Conservation (phyloP, 176 grass and related monocot genomes). For the Oryza glumipatula region DNA sequence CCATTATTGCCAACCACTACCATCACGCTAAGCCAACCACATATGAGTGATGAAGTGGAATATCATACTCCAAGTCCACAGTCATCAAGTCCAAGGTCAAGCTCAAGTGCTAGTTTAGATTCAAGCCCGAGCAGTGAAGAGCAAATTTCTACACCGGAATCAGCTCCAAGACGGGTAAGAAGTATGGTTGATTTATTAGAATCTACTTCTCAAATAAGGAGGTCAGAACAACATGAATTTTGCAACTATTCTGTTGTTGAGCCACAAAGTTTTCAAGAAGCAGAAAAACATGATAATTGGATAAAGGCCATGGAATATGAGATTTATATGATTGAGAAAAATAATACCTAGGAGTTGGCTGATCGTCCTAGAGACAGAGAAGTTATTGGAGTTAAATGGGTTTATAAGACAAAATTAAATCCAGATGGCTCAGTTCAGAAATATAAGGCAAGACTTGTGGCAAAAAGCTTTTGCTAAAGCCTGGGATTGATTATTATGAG, state of each 20-base stretch:
- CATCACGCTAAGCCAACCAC: too few relatives aligned
- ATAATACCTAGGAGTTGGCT: too few relatives aligned
- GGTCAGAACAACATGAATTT: constrained; percentile 20
- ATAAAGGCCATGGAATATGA: constrained; percentile 29
- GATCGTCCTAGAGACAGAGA: neutral
- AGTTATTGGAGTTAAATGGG: neutral
- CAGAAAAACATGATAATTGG: neutral
- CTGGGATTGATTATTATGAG: neutral
- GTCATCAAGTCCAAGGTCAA: too few relatives aligned
- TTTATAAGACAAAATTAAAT: neutral
- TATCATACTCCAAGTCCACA: too few relatives aligned
- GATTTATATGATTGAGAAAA: constrained; percentile 17
- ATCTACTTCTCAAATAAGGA: too few relatives aligned
- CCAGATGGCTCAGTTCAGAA: neutral
- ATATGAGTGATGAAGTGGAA: too few relatives aligned
- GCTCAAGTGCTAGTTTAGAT: too few relatives aligned
- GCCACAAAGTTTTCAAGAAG: constrained; percentile 12
- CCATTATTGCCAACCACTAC: too few relatives aligned
- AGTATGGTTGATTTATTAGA: too few relatives aligned
- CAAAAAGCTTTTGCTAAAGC: neutral
- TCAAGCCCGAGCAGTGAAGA: too few relatives aligned
- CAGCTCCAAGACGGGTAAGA: too few relatives aligned
- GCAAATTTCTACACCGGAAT: neutral
- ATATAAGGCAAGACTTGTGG: neutral
- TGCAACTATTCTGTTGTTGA: constrained; percentile 10